Base-by-base conservation (phyloP, 768 basidiomycete genomes). In the Kwoniella sp. region DNA sequence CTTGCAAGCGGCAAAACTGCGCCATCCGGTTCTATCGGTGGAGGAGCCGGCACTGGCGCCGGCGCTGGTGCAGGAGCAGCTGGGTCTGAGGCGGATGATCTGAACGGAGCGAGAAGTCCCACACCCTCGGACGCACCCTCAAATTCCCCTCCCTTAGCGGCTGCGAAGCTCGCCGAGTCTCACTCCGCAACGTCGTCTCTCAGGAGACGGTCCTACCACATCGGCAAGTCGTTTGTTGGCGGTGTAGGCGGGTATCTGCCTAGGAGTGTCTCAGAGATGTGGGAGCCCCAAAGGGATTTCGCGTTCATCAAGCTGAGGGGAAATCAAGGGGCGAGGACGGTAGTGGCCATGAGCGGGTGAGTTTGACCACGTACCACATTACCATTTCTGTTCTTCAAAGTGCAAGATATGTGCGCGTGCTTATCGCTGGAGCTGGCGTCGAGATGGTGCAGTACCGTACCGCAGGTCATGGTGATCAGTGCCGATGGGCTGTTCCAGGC, bases 401-500 rank as follows among this genome's bases (percentile, higher is more conserved):
- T 11, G 41, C 11, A n/a, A n/a, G 41, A 11, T 26, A 5, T 5
- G 20, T n/a, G 48, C 5, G 48, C n/a, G 48, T n/a, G 9, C 22
- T 5, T 12, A 52, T 52, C 15, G 23, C 51, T 52, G 41, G 20
- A 5, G 34, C 5, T 34, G 13, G 7, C 41, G 41, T 45, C 34
- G 13, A 7, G 20, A 5, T 4, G 52, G 2, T 23, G 17, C 75
- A 93, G 92, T 20, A 93, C 92, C 7, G 90, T 91, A 82, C 94
- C 95, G 0, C 95, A 99, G 66, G 89, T 97, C 12, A 95, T 96
- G 92, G 93, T 99, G 25, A 87, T 98, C 62, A 93, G 93, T 0
- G 90, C 91, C 0, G 93, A 97, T 63, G 95, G 95, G 1, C 90
- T 92, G 72, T 95, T 96, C 79, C 97, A 99, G 77, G 87, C 90